Evolutionary conservation across 1,284 basidiomycete species (phyloP).

Genomic region (Apiotrichum siamense): DNA sequence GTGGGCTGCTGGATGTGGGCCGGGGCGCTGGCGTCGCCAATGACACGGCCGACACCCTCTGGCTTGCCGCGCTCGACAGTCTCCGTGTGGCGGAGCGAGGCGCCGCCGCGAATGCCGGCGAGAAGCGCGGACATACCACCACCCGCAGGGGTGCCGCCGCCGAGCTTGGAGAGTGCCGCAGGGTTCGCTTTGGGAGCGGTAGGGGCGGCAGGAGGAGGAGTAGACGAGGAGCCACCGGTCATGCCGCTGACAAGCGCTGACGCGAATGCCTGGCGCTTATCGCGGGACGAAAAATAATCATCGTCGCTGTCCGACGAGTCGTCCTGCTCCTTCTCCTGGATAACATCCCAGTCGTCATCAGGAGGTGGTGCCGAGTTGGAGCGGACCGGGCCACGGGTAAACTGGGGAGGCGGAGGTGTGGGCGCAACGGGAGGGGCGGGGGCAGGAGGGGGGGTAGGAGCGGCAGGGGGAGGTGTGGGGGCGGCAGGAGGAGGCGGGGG

Average conservation of each 20-base stretch:
- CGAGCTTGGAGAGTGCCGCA: conserved; percentile 46
- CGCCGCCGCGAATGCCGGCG: conserved; percentile 72
- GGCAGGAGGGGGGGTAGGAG: conserved; percentile 38
- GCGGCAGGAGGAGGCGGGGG: conserved; percentile 40
- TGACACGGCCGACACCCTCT: conserved; percentile 61
- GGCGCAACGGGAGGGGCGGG: conserved; percentile 37
- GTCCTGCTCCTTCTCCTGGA: conserved; percentile 63
- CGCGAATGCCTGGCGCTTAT: conserved; percentile 65
- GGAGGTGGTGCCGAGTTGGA: conserved; percentile 49
- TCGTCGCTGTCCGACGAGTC: conserved; percentile 52
- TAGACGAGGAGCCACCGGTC: conserved; percentile 14
- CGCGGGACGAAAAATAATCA: conserved; percentile 65
- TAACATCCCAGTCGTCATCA: conserved; percentile 77
- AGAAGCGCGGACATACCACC: conserved; percentile 58
- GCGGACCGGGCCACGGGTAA: conserved; percentile 2
- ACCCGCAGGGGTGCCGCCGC: conserved; percentile 47
- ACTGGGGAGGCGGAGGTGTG: conserved; percentile 36
- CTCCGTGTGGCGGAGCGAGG: conserved; percentile 67
- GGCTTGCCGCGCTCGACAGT: conserved; percentile 79
- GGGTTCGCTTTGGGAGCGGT: conserved; percentile 45
- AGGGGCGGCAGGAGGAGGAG: conserved; percentile 42
- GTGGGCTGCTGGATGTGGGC: conserved; percentile 55
- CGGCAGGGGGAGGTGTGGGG: conserved; percentile 27
- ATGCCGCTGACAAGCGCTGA: conserved; percentile 62
- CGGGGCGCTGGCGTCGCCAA: conserved; percentile 70